Evolutionary conservation across 495 filamentous ascomycete species (phyloP), one percentile per base, ranked within the genome.

Genomic region (Aspergillus cristatus): DNA sequence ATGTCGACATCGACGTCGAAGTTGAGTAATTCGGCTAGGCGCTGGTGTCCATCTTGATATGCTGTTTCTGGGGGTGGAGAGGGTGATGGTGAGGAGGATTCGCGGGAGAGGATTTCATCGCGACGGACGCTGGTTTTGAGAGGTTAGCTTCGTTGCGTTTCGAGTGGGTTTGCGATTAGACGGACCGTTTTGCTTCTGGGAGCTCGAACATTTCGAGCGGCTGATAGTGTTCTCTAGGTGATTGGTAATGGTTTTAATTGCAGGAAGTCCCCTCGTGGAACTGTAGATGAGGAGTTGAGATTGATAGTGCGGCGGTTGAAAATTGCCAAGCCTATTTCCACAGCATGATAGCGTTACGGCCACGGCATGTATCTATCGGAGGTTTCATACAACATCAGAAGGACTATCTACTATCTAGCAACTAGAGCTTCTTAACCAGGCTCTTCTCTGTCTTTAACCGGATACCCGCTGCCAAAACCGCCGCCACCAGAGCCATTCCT

Each of bases 181-280:
- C 53, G 30, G 55, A 69, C 65, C 62, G 55, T 50, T 65, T 69
- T 7, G 63, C 60, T 18, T 55, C 44, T 37, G 63, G 60, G 32
- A 62, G 41, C 20, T 65, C 62, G 36, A 69, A 69, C 65, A 69
- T 69, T n/a, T n/a, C n/a, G n/a, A n/a, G n/a, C n/a, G n/a, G n/a
- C n/a, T n/a, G 28, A 6, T 30, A 6, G 4, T 5, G n/a, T 4
- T 30, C 28, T 12, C 5, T 30, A 6, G 28, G 28, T n/a, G n/a
- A 18, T 35, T 16, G n/a, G 4, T 30, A 6, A 6, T 30, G n/a
- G 5, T 5, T 30, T 30, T 6, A n/a, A 30, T 30, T 30, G 28
- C 5, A 6, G 5, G 5, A 5, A 30, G 10, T n/a, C 13, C 28
- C 28, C 10, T n/a, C 28, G 24, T 11, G 11, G 11, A 26, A 11